Evolutionary conservation across 257 asterid species (phyloP).

Genomic region (Forsythia viridissima): DNA sequence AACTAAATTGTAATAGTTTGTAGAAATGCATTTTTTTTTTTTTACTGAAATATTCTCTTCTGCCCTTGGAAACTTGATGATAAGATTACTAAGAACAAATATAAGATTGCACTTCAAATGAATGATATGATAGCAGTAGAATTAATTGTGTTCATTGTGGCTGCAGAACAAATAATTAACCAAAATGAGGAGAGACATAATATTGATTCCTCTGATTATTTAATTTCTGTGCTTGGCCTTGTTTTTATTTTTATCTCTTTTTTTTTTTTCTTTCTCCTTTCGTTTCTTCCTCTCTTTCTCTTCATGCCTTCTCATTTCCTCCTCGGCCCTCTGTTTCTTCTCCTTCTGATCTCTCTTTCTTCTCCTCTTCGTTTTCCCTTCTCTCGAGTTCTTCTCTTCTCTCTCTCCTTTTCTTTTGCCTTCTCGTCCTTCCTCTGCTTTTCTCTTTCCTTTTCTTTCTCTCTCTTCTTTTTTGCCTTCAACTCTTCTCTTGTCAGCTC

Average conservation of each 20-base stretch:
- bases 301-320: not conserved
- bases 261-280: slow-evolving; percentile 4
- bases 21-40: no score
- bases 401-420: not conserved
- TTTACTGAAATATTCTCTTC: no score
- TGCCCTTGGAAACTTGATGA: no score
- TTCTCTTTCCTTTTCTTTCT: slow-evolving; percentile 12
- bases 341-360: slow-evolving; percentile 7
- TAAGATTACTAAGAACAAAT: no score
- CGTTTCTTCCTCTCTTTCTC: not conserved
- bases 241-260: slow-evolving; percentile 4
- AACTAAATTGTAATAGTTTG: no score
- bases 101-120: no score
- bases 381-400: not conserved
- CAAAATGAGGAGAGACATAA: not conserved
- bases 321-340: not conserved
- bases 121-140: no score
- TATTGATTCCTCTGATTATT: no score
- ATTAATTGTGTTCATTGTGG: no score
- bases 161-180: no score
- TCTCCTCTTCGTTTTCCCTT: not conserved
- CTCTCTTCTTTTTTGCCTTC: slow-evolving; percentile 24
- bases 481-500: slow-evolving; percentile 20
- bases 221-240: not conserved
- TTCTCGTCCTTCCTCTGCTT: not conserved